phyloP scores from a whole-genome alignment of 768 basidiomycete species.

The Hygrocybe coccinea region DNA sequence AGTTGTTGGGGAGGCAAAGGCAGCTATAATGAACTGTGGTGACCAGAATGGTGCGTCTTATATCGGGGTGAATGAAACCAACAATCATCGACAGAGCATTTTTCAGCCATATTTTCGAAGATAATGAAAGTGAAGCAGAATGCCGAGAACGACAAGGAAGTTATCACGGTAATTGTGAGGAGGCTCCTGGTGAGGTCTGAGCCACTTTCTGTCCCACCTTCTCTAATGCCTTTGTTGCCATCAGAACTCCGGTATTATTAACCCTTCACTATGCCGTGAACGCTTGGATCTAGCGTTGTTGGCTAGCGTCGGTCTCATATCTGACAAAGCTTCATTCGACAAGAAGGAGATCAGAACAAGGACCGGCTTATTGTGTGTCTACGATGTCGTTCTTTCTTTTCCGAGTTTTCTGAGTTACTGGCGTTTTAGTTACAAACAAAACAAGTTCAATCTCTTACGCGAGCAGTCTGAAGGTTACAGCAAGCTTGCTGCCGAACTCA shows the following conservation, averaged over 20 bases:
- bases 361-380: slow-evolving; percentile 72
- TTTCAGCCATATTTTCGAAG: slow-evolving; percentile 28
- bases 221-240: neutral
- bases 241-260: slow-evolving; percentile 58
- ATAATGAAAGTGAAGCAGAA: slow-evolving; percentile 45
- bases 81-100: slow-evolving; percentile 14
- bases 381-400: neutral
- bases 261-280: slow-evolving; percentile 61
- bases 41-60: slow-evolving; percentile 17
- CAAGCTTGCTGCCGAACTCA: slow-evolving; percentile 82
- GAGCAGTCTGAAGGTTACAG: slow-evolving; percentile 98
- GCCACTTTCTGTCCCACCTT: neutral
- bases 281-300: slow-evolving; percentile 65
- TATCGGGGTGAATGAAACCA: neutral
- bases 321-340: slow-evolving; percentile 60
- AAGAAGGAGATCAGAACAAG: slow-evolving; percentile 79
- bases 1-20: slow-evolving; percentile 51
- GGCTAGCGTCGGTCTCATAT: slow-evolving; percentile 59
- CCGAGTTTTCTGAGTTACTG: slow-evolving; percentile 2
- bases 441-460: slow-evolving; percentile 95
- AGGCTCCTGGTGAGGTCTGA: slow-evolving; percentile 51
- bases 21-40: slow-evolving; percentile 32
- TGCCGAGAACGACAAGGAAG: slow-evolving; percentile 61
- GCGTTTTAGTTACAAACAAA: slow-evolving; percentile 82
- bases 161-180: slow-evolving; percentile 53